These are phyloP conservation scores for Phytophthora europaea DNA, from an alignment of 352 stramenopile genomes.

Conservation along the genomic window DNA sequence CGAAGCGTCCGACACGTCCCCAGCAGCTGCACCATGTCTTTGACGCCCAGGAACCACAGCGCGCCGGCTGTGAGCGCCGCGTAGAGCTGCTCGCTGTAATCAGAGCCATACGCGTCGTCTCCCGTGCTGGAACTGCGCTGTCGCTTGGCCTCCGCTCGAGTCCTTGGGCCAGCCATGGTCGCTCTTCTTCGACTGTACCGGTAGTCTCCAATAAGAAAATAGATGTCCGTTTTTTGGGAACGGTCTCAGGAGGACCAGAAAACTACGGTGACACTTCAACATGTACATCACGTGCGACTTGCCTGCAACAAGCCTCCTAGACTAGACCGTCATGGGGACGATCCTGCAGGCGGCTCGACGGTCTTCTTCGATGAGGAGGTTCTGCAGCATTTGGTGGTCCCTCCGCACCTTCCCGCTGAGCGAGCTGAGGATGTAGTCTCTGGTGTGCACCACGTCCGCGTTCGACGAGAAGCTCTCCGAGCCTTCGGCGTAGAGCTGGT, in stretches of 20 bases:
- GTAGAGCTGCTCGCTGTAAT: slow-evolving; percentile 36
- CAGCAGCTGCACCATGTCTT: slow-evolving; percentile 38
- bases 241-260: background rate
- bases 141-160: slow-evolving; percentile 36
- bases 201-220: background rate
- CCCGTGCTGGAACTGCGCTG: slow-evolving; percentile 15
- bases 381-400: slow-evolving; percentile 43
- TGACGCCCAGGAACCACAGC: slow-evolving; percentile 40
- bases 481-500: slow-evolving; percentile 43
- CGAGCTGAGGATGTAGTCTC: slow-evolving; percentile 42
- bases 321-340: slow-evolving; percentile 28
- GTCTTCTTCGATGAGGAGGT: slow-evolving; percentile 43
- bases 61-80: slow-evolving; percentile 30
- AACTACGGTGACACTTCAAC: slow-evolving; percentile 5
- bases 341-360: slow-evolving; percentile 28
- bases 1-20: slow-evolving; percentile 43
- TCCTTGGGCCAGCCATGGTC: slow-evolving; percentile 19
- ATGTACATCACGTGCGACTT: slow-evolving; percentile 13
- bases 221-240: slow-evolving; percentile 8
- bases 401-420: slow-evolving; percentile 41
- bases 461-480: slow-evolving; percentile 23
- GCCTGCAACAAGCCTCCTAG: background rate
- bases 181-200: slow-evolving; percentile 2
- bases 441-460: slow-evolving; percentile 25
- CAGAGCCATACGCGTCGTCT: background rate